A percentile compares a stretch with the other conserved stretches of the same genome.
Evolutionary conservation across 805 yeast species (phyloP).

Genomic region (Schizosaccharomyces cryophilus): DNA sequence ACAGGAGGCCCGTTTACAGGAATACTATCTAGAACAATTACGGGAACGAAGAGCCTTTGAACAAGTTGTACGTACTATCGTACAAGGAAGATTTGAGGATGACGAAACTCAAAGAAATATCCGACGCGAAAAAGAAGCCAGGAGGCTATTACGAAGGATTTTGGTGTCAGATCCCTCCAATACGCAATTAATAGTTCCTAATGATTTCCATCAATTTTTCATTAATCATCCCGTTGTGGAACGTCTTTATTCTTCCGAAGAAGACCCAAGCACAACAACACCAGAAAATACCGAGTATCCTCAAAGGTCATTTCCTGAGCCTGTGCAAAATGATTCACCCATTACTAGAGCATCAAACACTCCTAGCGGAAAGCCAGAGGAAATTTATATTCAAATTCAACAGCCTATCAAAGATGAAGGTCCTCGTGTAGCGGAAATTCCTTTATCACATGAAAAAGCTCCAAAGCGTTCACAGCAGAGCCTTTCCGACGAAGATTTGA

Average conservation of each 20-base stretch:
- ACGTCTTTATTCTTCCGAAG: neutral
- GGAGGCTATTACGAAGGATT: neutral
- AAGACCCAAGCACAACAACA: neutral
- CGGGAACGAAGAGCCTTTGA: neutral
- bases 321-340: no score
- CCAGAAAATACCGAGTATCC: no score
- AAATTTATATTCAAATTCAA: no score
- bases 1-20: neutral
- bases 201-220: neutral
- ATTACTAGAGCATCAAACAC: no score
- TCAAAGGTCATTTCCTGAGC: no score
- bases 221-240: neutral
- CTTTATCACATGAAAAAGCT: neutral
- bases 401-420: neutral
- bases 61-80: neutral
- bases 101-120: neutral
- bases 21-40: neutral
- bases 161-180: neutral
- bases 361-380: no score
- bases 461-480: neutral
- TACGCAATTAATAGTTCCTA: neutral
- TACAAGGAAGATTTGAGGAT: neutral
- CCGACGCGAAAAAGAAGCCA: neutral
- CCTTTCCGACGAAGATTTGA: neutral
- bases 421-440: neutral